These are phyloP conservation scores for Colletotrichum sp. DNA, from an alignment of 2,329 filamentous ascomycete species.

Conservation along the genomic window DNA sequence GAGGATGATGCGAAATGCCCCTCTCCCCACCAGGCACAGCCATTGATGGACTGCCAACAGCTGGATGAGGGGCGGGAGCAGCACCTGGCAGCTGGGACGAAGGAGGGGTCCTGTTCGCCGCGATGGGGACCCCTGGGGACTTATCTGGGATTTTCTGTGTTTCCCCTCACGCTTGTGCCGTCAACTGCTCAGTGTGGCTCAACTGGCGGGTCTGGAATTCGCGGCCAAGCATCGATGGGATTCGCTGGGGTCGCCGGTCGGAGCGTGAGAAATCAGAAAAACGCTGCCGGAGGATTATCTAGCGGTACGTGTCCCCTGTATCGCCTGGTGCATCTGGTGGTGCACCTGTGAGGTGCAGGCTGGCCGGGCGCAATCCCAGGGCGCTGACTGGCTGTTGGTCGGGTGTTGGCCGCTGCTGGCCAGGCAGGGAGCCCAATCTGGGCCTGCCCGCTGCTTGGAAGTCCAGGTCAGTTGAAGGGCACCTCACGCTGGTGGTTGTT, in stretches of 20 bases:
- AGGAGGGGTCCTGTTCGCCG: neutral
- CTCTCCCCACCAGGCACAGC: neutral
- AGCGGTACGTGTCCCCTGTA: neutral
- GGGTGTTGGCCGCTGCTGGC: neutral
- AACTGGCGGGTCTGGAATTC: neutral
- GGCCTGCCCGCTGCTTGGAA: neutral
- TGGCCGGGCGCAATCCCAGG: neutral
- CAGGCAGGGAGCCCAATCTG: neutral
- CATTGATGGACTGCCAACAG: neutral
- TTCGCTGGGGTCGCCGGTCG: neutral
- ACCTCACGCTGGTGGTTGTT: neutral
- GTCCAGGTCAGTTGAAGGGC: neutral
- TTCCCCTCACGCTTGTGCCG: conserved; percentile 6
- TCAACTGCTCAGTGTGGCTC: neutral
- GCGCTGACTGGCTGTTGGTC: neutral
- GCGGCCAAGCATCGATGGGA: neutral
- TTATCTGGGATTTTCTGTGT: neutral
- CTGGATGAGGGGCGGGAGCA: neutral
- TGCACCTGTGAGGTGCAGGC: neutral
- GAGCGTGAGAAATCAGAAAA: conserved; percentile 13
- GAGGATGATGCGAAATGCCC: neutral
- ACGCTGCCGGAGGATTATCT: neutral
- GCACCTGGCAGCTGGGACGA: neutral
- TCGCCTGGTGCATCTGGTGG: neutral
- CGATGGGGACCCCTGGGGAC: neutral